phyloP scores from a whole-genome alignment of 164 flowering plant genomes.

The Amborella trichopoda region DNA sequence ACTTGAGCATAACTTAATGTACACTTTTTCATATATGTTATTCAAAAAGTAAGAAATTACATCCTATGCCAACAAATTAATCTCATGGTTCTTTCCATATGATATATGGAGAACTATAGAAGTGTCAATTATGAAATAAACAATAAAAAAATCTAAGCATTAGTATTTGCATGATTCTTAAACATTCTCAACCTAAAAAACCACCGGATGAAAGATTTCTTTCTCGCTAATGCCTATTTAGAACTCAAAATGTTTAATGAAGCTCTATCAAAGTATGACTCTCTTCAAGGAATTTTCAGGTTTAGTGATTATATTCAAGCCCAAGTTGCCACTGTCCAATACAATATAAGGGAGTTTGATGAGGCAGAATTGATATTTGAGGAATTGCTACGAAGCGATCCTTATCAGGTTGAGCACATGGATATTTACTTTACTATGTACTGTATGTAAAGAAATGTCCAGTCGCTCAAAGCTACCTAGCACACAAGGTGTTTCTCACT shows the following conservation, averaged over 20 bases:
- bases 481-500: slow-evolving; percentile 72
- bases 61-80: too few species aligned
- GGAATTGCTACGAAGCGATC: slow-evolving; percentile 75
- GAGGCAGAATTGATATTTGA: slow-evolving; percentile 87
- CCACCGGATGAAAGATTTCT: slow-evolving; percentile 99
- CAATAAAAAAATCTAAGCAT: too few species aligned
- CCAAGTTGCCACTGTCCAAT: slow-evolving; percentile 80
- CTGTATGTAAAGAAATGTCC: slow-evolving; percentile 85
- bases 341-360: slow-evolving; percentile 85
- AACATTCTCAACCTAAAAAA: slow-evolving; percentile 26
- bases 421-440: slow-evolving; percentile 96
- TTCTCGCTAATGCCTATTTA: slow-evolving; percentile 73
- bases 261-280: slow-evolving; percentile 62
- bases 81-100: too few species aligned
- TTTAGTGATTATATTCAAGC: slow-evolving; percentile 84
- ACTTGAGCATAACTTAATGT: too few species aligned
- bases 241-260: slow-evolving; percentile 85
- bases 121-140: too few species aligned
- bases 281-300: slow-evolving; percentile 55
- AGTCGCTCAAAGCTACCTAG: slow-evolving; percentile 81
- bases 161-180: too few species aligned
- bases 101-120: too few species aligned
- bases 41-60: too few species aligned
- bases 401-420: slow-evolving; percentile 86
- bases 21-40: too few species aligned